Evolutionary conservation across 2,329 filamentous ascomycete genomes (phyloP), one percentile per base, ranked within the genome.

Genomic region (Hirsutella thompsonii): DNA sequence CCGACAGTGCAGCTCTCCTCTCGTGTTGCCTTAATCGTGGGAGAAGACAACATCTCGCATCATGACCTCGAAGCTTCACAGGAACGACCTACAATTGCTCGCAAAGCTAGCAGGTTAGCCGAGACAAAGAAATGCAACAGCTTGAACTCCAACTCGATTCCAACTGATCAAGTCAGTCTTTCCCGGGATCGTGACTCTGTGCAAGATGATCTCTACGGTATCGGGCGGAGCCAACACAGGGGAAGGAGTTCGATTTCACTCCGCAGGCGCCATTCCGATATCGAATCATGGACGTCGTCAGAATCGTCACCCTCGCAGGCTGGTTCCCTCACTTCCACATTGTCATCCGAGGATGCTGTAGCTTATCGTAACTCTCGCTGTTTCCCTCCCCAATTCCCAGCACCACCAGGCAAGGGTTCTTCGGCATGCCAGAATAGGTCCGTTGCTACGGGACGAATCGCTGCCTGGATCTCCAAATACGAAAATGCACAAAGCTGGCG

Each of bases 301-400:
- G 46, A 42, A 19, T 49, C 52, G 11, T 49, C 50, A 13, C 45
- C 49, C 16, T 48, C 46, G 26, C 43, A 44, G 23, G 47, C 52
- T 36, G 40, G 41, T 19, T 37, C 44, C 10, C 52, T 46, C 16
- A 49, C 48, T 32, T 53, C 52, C 11, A 47, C 47, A 13, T 49
- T 49, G 8, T 48, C 42, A 2, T 57, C 56, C 6, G 49, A 51
- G n/a, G 51, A 53, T 21, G 56, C 49, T 14, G 43, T 58, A 16
- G 47, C 45, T 8, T 56, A 56, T 37, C 48, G 54, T 23, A 57
- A 55, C 32, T 47, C 55, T 13, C 49, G 56, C 18, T 49, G 54
- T 6, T 60, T 60, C 29, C 57, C 57, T n/a, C 57, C 57, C 8
- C 45, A 51, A 18, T 52, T 57, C 14, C 57, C 57, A n/a, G 52